These are phyloP conservation scores for Exserohilum rostratum DNA, from an alignment of 2,329 filamentous ascomycete species.

Conservation along the genomic window DNA sequence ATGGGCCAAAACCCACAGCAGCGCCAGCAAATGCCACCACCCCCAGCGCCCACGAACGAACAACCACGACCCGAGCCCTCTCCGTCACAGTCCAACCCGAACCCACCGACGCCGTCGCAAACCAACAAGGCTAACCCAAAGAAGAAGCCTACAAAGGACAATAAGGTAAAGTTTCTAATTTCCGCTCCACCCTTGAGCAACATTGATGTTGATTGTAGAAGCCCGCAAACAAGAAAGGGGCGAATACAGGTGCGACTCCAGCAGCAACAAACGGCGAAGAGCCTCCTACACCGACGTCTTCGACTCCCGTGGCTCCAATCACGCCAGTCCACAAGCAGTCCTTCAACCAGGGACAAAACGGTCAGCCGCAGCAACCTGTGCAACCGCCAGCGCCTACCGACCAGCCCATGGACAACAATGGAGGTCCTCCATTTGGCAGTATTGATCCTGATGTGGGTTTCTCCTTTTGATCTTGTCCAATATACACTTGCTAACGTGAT, in stretches of 20 bases:
- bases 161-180: slow-evolving; percentile 66
- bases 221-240: slow-evolving; percentile 49
- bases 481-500: slow-evolving; percentile 35
- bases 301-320: slow-evolving; percentile 56
- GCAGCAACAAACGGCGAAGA: slow-evolving; percentile 52
- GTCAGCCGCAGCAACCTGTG: slow-evolving; percentile 38
- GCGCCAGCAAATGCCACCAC: slow-evolving; percentile 62
- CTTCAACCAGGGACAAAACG: slow-evolving; percentile 46
- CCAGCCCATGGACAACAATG: slow-evolving; percentile 44
- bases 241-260: slow-evolving; percentile 48
- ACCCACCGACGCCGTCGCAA: slow-evolving; percentile 78
- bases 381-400: slow-evolving; percentile 43
- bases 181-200: slow-evolving; percentile 25
- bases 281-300: slow-evolving; percentile 56
- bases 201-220: slow-evolving; percentile 49
- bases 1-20: slow-evolving; percentile 73
- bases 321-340: slow-evolving; percentile 52
- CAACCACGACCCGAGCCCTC: slow-evolving; percentile 55
- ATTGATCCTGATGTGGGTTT: slow-evolving; percentile 46
- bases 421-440: slow-evolving; percentile 48
- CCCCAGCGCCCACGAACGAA: slow-evolving; percentile 53
- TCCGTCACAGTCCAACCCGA: slow-evolving; percentile 54
- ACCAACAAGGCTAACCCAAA: slow-evolving; percentile 75
- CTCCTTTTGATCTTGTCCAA: background rate
- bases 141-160: slow-evolving; percentile 73